phyloP scores from a whole-genome alignment of 345 rosid species.

The Dipteronia sinensis region DNA sequence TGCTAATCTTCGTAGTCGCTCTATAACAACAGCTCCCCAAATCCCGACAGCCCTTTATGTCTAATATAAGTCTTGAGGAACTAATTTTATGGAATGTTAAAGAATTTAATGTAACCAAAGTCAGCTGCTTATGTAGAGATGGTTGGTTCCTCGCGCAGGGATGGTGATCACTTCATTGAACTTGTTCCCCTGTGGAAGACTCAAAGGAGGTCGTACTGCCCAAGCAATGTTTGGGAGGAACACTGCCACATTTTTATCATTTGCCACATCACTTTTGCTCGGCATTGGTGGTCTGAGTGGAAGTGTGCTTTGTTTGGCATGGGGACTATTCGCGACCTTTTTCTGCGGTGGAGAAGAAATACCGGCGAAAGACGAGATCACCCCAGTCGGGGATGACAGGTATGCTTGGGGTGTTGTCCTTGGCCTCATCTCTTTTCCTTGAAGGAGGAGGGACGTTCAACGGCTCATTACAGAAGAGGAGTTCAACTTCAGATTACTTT shows the following conservation, averaged over 20 bases:
- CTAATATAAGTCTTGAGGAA: no score
- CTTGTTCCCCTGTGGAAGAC: constrained; percentile 93
- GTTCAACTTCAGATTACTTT: no score
- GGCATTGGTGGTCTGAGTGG: constrained; percentile 83
- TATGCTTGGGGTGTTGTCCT: constrained; percentile 83
- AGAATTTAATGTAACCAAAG: no score
- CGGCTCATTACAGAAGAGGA: constrained; percentile 32
- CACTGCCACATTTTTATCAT: constrained; percentile 67
- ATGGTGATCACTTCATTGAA: constrained; percentile 93
- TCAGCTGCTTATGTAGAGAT: background rate
- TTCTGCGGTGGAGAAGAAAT: constrained; percentile 91
- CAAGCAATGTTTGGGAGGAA: constrained; percentile 93
- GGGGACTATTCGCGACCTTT: constrained; percentile 93
- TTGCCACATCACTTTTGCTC: constrained; percentile 72
- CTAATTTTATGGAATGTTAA: no score
- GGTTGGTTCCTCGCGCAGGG: constrained; percentile 43
- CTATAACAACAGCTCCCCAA: no score
- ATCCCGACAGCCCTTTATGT: no score
- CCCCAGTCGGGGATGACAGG: constrained; percentile 66
- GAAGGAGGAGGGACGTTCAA: constrained; percentile 90
- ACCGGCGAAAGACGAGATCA: constrained; percentile 87
- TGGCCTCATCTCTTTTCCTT: constrained; percentile 80
- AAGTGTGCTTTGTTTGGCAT: constrained; percentile 82
- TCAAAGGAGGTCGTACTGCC: constrained; percentile 89
- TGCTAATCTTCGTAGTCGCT: no score